Base-by-base conservation (phyloP, 768 basidiomycete genomes). In the Flagelloscypha sp. region DNA sequence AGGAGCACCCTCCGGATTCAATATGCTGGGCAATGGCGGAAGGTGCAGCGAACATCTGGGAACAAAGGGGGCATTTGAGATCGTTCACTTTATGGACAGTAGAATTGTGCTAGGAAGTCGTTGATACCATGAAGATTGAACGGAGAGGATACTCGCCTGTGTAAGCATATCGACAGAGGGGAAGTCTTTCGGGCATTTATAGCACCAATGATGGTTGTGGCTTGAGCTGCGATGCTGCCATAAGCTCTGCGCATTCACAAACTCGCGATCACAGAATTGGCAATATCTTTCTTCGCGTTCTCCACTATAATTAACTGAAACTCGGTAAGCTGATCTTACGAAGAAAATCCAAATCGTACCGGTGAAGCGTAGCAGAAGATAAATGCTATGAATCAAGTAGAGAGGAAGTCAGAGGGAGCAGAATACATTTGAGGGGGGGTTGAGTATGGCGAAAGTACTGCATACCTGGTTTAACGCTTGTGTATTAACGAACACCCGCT, bases 21-120 rank as follows among this genome's bases (percentile, higher is more conserved):
- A 67, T 48, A 40, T 69, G 67, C 8, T 50, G 46, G 2, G 61
- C 56, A 5, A 67, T 52, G 3, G 54, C 56, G 13, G 65, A 63
- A 5, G 56, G 49, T 11, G 50, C 48, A 27, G 57, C 59, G 47
- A 63, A 66, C 25, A 35, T 48, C 24, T 46, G 40, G 13, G 30
- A 19, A 46, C 62, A 68, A 21, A 58, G 48, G 1, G 58, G 61
- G 33, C 63, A 66, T 24, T 45, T 38, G 24, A 56, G 32, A 10
- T 39, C 39, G 21, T 52, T 47, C 2, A 36, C 33, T 12, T 33
- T 37, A 39, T 62, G 61, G 5, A 54, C 46, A 5, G 37, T 29
- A 7, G 59, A 61, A 11, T 37, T 43, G 2, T 37, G 34, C 33
- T 63, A 61, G 13, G 25, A 30, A 34, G 15, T n/a, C 4, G 16